Evolutionary conservation across 805 yeast species (phyloP), one percentile per base, ranked within the genome.

Genomic region (Barnettozyma pratensis): DNA sequence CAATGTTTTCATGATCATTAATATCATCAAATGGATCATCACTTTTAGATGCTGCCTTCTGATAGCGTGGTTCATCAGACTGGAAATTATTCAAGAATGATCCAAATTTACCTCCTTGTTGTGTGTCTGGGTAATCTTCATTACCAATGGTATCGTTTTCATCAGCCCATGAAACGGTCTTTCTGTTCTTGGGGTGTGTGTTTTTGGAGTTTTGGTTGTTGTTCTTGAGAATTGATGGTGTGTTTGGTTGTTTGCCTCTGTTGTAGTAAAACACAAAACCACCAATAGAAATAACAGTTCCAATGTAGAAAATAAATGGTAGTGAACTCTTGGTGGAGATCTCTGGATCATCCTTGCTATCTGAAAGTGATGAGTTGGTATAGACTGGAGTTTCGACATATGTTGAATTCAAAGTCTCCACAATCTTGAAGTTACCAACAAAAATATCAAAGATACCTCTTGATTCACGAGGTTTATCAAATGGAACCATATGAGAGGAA

Each of bases 401-500:
- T 3, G 58, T 47, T 4, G 49, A 45, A 11, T 56, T 48, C 4
- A 35, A 39, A 5, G 42, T 37, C 12, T 55, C 60, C 39, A 57
- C 42, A 6, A 58, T 12, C 29, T 53, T 50, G 44, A 47, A 57
- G 41, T 60, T 61, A 6, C 60, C 61, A 30, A 57, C 56, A 46
- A 60, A 53, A n/a, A 72, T 63, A 46, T 88, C 90, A 38, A 90
- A 68, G 51, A 91, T 66, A 14, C 89, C 88, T 54, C 90, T 73
- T 7, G 91, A 77, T 29, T 77, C 74, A 41, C 74, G 79, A 2
- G 94, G 86, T 45, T 79, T 68, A 63, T 91, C 97, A 55, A 78
- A 83, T 1, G 98, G 96, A 28, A 90, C 94, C 98, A 94, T 92
- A 62, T 94, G 98, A 4, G 96, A 85, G 0, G 96, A 80, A 56